A percentile compares a stretch with the other conserved stretches of the same genome.
Conservation (phyloP, 106 monocot species). For the Alisma plantagoaquatica region DNA sequence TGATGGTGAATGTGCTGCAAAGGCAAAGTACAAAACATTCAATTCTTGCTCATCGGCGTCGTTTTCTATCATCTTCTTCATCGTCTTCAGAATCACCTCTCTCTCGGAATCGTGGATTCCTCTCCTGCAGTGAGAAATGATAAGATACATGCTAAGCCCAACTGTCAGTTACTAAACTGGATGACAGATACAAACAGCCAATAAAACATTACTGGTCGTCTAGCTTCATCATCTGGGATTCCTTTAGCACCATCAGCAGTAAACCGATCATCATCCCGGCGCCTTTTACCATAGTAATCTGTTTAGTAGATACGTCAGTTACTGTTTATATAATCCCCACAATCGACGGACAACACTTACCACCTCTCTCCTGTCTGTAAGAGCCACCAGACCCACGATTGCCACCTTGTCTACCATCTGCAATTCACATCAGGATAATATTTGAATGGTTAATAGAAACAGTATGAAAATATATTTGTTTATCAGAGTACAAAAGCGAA, state of each 20-base stretch:
- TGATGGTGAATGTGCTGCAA: no score
- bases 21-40: no score
- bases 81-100: slow-evolving; percentile 81
- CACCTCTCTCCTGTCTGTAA: slow-evolving; percentile 49
- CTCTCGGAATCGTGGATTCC: slow-evolving; percentile 82
- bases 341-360: not conserved
- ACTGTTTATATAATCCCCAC: not conserved
- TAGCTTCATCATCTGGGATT: slow-evolving; percentile 37
- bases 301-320: not conserved
- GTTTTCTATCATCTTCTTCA: slow-evolving; percentile 68
- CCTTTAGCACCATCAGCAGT: slow-evolving; percentile 31
- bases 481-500: no score
- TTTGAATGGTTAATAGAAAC: not conserved
- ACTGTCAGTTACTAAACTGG: not conserved
- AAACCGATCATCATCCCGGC: slow-evolving; percentile 56
- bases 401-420: slow-evolving; percentile 64
- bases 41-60: slow-evolving; percentile 30
- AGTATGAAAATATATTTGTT: no score
- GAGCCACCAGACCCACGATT: slow-evolving; percentile 39
- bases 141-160: not conserved
- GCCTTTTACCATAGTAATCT: slow-evolving; percentile 67
- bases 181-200: not conserved
- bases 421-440: slow-evolving; percentile 3
- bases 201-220: not conserved
- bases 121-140: slow-evolving; percentile 27